Evolutionary conservation across 2,329 filamentous ascomycete species (phyloP).

Genomic region (Hypoxylon sp.): DNA sequence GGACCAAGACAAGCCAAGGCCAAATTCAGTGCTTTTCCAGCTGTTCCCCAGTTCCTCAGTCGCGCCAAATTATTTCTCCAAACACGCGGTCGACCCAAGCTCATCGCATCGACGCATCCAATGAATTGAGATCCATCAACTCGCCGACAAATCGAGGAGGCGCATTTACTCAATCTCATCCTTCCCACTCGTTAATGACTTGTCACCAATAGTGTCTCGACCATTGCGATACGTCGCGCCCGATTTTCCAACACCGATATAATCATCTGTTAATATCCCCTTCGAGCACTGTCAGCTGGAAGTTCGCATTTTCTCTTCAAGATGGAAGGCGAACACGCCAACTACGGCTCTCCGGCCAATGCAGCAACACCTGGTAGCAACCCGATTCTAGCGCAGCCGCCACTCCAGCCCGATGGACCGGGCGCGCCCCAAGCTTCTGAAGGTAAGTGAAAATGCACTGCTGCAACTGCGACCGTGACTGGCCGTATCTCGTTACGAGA

Average conservation of each 20-base stretch:
- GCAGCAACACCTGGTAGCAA: conserved; percentile 71
- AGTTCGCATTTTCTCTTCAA: conserved; percentile 49
- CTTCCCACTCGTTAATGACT: conserved; percentile 42
- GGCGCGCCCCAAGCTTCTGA: conserved; percentile 58
- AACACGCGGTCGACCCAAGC: conserved; percentile 54
- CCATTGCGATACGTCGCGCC: conserved; percentile 44
- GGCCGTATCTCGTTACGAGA: conserved; percentile 13
- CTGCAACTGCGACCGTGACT: conserved; percentile 23
- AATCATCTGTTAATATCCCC: conserved; percentile 8
- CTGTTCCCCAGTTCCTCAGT: conserved; percentile 34
- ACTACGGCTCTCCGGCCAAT: conserved; percentile 70
- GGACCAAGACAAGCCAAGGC: conserved; percentile 24
- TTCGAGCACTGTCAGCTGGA: conserved; percentile 17
- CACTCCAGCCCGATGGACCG: conserved; percentile 62
- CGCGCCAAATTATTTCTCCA: conserved; percentile 58
- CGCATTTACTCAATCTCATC: conserved; percentile 27
- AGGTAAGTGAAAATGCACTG: conserved; percentile 59
- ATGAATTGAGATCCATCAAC: conserved; percentile 42
- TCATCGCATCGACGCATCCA: conserved; percentile 45
- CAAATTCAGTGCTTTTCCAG: conserved; percentile 39
- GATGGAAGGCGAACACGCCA: conserved; percentile 72
- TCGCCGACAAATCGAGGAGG: conserved; percentile 17
- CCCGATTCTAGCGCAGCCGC: conserved; percentile 69
- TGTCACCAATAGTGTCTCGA: conserved; percentile 33
- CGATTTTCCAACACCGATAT: conserved; percentile 22